phyloP scores from a whole-genome alignment of 1,284 basidiomycete species.

The Coniophora puteana region DNA sequence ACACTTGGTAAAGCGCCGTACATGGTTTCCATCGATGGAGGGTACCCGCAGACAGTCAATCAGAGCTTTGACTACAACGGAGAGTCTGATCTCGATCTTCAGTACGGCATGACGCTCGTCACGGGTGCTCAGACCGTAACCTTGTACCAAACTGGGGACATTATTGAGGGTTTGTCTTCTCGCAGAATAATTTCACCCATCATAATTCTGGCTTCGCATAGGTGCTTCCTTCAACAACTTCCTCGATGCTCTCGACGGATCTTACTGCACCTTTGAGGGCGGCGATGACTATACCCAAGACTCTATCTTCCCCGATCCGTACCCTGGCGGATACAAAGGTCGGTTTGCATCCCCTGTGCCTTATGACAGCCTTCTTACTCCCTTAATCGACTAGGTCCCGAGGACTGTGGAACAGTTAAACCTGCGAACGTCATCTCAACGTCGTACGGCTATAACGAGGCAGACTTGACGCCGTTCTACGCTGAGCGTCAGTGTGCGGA shows the following conservation, averaged over 20 bases:
- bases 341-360: not conserved
- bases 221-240: conserved; percentile 45
- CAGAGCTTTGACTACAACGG: conserved; percentile 37
- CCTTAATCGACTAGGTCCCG: conserved; percentile 19
- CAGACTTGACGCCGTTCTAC: conserved; percentile 36
- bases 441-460: conserved; percentile 39
- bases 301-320: conserved; percentile 40
- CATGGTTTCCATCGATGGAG: conserved; percentile 27
- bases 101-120: conserved; percentile 44
- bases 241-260: conserved; percentile 44
- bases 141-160: conserved; percentile 43
- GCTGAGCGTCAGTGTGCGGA: conserved; percentile 42
- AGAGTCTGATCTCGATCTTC: conserved; percentile 48
- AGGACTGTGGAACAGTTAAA: conserved; percentile 35
- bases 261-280: conserved; percentile 45
- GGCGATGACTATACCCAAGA: conserved; percentile 39
- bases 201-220: conserved; percentile 10
- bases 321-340: conserved; percentile 32
- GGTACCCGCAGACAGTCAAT: conserved; percentile 29
- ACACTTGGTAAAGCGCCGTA: conserved; percentile 15
- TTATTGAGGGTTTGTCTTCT: conserved; percentile 32
- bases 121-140: conserved; percentile 34
- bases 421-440: conserved; percentile 42
- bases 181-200: not conserved
- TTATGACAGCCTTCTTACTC: not conserved